phyloP scores from a whole-genome alignment of 495 filamentous ascomycete species.

The Penicillium herquei region DNA sequence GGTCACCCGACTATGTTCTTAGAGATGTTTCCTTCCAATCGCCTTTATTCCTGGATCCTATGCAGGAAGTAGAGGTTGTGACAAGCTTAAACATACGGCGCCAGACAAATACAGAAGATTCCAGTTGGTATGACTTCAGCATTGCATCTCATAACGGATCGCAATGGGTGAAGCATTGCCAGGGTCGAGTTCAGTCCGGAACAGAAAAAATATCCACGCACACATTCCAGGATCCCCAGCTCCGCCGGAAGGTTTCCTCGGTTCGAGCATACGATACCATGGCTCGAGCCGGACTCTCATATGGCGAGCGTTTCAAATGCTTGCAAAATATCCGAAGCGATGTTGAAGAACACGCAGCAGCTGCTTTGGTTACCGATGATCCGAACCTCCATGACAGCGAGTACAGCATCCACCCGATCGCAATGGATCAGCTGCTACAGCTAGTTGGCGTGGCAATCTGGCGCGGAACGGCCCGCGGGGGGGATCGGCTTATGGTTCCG shows the following conservation, averaged over 20 bases:
- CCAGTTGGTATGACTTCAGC: not conserved
- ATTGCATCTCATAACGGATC: not conserved
- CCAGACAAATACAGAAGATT: not conserved
- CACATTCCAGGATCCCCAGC: no score
- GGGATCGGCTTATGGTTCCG: conserved; percentile 1
- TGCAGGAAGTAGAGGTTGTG: not conserved
- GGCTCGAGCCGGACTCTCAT: conserved; percentile 7
- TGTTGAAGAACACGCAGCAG: not conserved
- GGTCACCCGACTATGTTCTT: not conserved
- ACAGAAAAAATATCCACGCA: no score
- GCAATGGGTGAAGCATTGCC: not conserved
- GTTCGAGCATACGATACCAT: no score
- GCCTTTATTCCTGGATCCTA: not conserved
- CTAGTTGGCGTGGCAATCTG: conserved; percentile 1
- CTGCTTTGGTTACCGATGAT: not conserved
- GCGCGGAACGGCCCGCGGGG: not conserved
- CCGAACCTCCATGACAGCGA: not conserved
- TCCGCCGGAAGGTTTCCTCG: no score
- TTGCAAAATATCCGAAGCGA: conserved; percentile 3
- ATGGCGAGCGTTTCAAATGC: conserved; percentile 1
- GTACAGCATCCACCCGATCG: conserved; percentile 3
- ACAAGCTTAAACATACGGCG: not conserved
- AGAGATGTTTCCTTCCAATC: not conserved
- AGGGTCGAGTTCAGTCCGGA: no score
- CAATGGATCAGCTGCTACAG: conserved; percentile 9